A percentile compares a stretch with the other conserved stretches of the same genome.
phyloP scores from a whole-genome alignment of 495 filamentous ascomycete genomes.

The Antarctomyces pellizariae region DNA sequence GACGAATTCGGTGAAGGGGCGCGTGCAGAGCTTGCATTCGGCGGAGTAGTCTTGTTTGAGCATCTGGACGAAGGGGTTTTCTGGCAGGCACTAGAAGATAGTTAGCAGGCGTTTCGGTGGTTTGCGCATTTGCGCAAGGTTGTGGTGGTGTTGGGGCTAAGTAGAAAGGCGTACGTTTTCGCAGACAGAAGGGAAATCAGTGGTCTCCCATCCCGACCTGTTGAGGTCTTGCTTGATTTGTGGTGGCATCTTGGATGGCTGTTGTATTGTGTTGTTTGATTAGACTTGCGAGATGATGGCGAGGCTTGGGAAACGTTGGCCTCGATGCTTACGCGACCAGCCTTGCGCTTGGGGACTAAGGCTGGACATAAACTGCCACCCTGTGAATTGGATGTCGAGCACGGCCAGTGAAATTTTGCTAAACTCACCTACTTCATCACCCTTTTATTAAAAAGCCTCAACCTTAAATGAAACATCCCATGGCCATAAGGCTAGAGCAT shows the following conservation, averaged over 20 bases:
- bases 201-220: slow-evolving; percentile 85
- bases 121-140: slow-evolving; percentile 41
- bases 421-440: too few relatives aligned
- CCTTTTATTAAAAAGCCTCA: too few relatives aligned
- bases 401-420: too few relatives aligned
- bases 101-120: slow-evolving; percentile 10
- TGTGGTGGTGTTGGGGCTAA: slow-evolving; percentile 1
- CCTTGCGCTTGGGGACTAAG: too few relatives aligned
- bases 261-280: too few relatives aligned
- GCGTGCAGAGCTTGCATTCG: slow-evolving; percentile 68
- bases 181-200: slow-evolving; percentile 50
- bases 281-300: too few relatives aligned
- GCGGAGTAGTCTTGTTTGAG: slow-evolving; percentile 84
- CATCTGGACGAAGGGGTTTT: slow-evolving; percentile 97
- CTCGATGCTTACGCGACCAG: too few relatives aligned
- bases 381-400: too few relatives aligned
- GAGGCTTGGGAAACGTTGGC: too few relatives aligned
- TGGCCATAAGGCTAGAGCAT: too few relatives aligned
- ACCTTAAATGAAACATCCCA: too few relatives aligned
- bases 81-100: slow-evolving; percentile 48
- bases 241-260: slow-evolving; percentile 22
- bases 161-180: slow-evolving; percentile 14
- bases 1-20: slow-evolving; percentile 85
- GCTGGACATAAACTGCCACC: too few relatives aligned
- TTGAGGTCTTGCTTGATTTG: slow-evolving; percentile 90